These are phyloP conservation scores for Trypanosoma grayi DNA, from an alignment of 208 protist genomes.

Conservation along the genomic window DNA sequence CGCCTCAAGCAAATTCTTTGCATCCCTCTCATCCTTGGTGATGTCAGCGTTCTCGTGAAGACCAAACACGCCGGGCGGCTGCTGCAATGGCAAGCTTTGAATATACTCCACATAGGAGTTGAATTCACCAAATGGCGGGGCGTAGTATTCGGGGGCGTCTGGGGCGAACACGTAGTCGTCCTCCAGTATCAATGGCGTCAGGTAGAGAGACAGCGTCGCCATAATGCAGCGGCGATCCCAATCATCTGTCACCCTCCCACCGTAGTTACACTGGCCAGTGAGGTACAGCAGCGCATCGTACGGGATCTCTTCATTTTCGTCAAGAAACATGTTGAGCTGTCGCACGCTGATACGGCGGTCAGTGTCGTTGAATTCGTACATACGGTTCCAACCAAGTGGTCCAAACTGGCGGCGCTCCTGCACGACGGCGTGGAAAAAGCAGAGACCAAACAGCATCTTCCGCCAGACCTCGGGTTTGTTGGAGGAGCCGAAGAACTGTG, in stretches of 20 bases:
- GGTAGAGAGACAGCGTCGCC: slow-evolving; percentile 85
- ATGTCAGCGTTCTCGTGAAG: slow-evolving; percentile 95
- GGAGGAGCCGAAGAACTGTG: slow-evolving; percentile 79
- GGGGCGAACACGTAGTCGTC: slow-evolving; percentile 91
- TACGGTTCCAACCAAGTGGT: slow-evolving; percentile 95
- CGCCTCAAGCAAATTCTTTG: slow-evolving; percentile 77
- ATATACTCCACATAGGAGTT: slow-evolving; percentile 87
- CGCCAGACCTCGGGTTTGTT: slow-evolving; percentile 84
- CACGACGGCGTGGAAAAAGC: slow-evolving; percentile 97
- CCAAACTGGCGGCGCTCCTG: slow-evolving; percentile 96
- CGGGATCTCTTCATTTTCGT: slow-evolving; percentile 89
- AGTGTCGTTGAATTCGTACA: slow-evolving; percentile 98
- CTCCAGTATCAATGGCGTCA: slow-evolving; percentile 83
- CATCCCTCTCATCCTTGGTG: slow-evolving; percentile 92
- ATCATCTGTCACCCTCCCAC: slow-evolving; percentile 93
- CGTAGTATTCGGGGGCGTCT: slow-evolving; percentile 83
- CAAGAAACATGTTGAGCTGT: slow-evolving; percentile 95
- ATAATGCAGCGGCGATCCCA: slow-evolving; percentile 92
- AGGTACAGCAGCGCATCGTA: slow-evolving; percentile 95
- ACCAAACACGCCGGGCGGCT: slow-evolving; percentile 91
- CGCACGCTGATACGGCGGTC: slow-evolving; percentile 95
- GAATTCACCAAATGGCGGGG: slow-evolving; percentile 80
- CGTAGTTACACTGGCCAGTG: slow-evolving; percentile 93
- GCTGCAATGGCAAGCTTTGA: slow-evolving; percentile 69
- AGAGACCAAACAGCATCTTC: slow-evolving; percentile 94